These are phyloP conservation scores for Knoxia roxburghii DNA, from an alignment of 257 asterid genomes.

Conservation along the genomic window DNA sequence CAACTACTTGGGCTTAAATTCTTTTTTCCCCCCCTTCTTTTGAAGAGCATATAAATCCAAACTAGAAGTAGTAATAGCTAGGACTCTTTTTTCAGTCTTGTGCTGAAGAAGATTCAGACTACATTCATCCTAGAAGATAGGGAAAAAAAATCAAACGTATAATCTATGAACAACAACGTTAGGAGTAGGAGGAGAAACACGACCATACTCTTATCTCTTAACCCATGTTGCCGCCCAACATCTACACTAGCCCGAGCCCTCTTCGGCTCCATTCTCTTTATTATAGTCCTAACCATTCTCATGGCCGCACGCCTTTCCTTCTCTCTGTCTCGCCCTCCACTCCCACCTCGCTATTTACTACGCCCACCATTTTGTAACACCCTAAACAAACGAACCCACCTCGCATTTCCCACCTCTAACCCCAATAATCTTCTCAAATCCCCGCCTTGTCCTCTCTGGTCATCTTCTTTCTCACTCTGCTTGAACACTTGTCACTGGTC, in stretches of 20 bases:
- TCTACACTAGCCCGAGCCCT: conserved; percentile 8
- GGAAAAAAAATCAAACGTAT: background rate
- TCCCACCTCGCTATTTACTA: background rate
- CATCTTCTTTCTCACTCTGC: conserved; percentile 64
- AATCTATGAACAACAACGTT: background rate
- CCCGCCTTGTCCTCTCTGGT: conserved; percentile 68
- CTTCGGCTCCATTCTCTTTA: conserved; percentile 10
- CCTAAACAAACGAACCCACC: conserved; percentile 24
- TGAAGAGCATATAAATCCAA: too few relatives aligned
- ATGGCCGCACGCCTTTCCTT: conserved; percentile 29
- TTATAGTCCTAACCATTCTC: conserved; percentile 16
- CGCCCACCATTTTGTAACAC: conserved; percentile 17
- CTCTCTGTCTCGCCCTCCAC: conserved; percentile 14
- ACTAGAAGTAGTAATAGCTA: too few relatives aligned
- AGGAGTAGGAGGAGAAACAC: background rate
- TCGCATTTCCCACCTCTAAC: conserved; percentile 19
- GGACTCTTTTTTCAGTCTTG: too few relatives aligned
- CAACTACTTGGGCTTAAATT: too few relatives aligned
- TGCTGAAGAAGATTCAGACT: too few relatives aligned
- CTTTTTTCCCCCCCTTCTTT: too few relatives aligned
- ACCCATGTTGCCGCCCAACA: background rate
- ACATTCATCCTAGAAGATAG: too few relatives aligned
- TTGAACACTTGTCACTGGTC: conserved; percentile 30
- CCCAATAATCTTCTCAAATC: conserved; percentile 39
- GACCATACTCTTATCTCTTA: background rate